Conservation (phyloP, 768 basidiomycete species). For the Naganishia vaughanmartiniae region DNA sequence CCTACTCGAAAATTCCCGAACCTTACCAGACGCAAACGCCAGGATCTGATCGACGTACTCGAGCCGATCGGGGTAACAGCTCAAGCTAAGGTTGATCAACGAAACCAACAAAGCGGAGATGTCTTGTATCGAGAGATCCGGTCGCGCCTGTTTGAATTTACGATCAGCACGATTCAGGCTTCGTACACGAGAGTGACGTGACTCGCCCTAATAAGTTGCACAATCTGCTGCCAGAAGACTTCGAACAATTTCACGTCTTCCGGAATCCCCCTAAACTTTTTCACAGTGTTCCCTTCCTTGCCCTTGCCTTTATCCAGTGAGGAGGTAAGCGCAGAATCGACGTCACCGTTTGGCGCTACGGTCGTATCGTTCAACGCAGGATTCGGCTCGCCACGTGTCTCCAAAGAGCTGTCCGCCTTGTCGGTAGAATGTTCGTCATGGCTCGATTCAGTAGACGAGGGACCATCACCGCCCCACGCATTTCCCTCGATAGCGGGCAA, state of each 20-base stretch:
- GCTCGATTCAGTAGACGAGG: neutral
- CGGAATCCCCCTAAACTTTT: conserved; percentile 92
- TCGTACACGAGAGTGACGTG: conserved; percentile 37
- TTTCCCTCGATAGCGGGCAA: neutral
- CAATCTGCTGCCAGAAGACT: conserved; percentile 98
- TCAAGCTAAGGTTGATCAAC: conserved; percentile 86
- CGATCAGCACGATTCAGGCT: conserved; percentile 24
- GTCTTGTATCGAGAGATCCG: conserved; percentile 95
- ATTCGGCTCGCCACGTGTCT: neutral
- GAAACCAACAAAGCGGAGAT: conserved; percentile 95
- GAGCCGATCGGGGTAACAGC: conserved; percentile 93
- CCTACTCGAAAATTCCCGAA: conserved; percentile 80
- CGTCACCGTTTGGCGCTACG: conserved; percentile 10
- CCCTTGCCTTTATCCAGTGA: conserved; percentile 54
- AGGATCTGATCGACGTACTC: conserved; percentile 97
- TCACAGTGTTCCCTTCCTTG: conserved; percentile 42
- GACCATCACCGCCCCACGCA: neutral
- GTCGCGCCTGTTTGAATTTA: conserved; percentile 70
- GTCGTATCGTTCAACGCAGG: neutral
- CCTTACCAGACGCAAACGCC: conserved; percentile 79
- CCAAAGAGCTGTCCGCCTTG: neutral
- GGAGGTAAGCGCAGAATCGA: neutral
- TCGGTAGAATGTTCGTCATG: neutral
- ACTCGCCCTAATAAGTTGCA: conserved; percentile 89
- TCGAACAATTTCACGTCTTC: conserved; percentile 94